Percentiles rank a stretch among this genome's conserved stretches.
phyloP scores from a whole-genome alignment of 352 stramenopile genomes.

The Globisporangium parvum region DNA sequence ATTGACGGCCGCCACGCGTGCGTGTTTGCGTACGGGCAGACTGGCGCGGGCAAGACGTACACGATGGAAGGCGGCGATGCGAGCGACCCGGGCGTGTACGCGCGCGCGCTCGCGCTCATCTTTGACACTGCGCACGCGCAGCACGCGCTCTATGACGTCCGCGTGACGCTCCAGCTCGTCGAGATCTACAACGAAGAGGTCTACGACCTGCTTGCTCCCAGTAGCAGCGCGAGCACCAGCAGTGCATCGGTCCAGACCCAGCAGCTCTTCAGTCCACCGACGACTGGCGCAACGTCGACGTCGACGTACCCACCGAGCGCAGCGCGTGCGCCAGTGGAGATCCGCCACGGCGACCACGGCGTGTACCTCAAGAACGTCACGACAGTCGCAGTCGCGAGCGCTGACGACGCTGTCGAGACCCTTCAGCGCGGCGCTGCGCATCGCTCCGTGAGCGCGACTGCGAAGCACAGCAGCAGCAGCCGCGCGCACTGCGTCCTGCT shows the following conservation, averaged over 20 bases:
- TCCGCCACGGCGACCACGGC: conserved; percentile 62
- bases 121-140: conserved; percentile 26
- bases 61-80: conserved; percentile 24
- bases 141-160: conserved; percentile 40
- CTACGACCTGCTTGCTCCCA: conserved; percentile 50
- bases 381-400: conserved; percentile 24
- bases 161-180: conserved; percentile 46
- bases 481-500: conserved; percentile 56
- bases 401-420: conserved; percentile 28
- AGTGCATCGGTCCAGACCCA: not conserved
- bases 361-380: conserved; percentile 70
- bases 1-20: conserved; percentile 91
- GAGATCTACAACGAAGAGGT: conserved; percentile 88
- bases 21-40: conserved; percentile 95
- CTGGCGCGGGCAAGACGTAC: conserved; percentile 32
- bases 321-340: conserved; percentile 34
- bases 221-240: conserved; percentile 1
- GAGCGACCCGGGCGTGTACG: conserved; percentile 31
- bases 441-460: conserved; percentile 20
- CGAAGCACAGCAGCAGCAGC: conserved; percentile 36
- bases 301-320: not conserved
- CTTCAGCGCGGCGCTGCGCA: conserved; percentile 30
- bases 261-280: conserved; percentile 11
- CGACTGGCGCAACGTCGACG: not conserved
- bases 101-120: conserved; percentile 36